phyloP scores from a whole-genome alignment of 139 green algal genomes.

The Marvania coccoides region DNA sequence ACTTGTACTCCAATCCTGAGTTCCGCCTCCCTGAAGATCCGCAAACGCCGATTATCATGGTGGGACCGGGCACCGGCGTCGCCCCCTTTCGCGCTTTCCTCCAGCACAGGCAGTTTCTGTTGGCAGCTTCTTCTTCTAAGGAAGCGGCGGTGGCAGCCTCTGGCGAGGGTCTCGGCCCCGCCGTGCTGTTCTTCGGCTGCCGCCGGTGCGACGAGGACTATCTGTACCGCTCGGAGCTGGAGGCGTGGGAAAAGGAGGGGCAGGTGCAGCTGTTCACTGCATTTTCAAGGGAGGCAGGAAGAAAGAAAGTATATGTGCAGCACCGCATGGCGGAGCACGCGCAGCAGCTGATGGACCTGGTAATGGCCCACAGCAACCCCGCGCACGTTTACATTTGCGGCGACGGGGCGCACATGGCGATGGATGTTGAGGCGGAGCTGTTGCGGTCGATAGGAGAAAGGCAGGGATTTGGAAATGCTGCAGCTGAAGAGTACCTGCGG shows the following conservation, averaged over 20 bases:
- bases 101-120: not conserved
- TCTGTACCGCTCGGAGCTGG: constrained; percentile 64
- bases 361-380: constrained; percentile 51
- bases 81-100: constrained; percentile 83
- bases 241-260: constrained; percentile 51
- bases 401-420: constrained; percentile 74
- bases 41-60: constrained; percentile 80
- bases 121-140: not conserved
- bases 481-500: constrained; percentile 48
- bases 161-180: constrained; percentile 3
- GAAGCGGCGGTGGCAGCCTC: not conserved
- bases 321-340: constrained; percentile 61
- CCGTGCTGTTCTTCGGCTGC: constrained; percentile 83
- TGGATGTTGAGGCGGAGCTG: constrained; percentile 43
- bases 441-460: constrained; percentile 33
- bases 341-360: constrained; percentile 59
- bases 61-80: constrained; percentile 84
- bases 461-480: not conserved
- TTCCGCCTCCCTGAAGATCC: constrained; percentile 64
- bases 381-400: constrained; percentile 89
- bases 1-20: constrained; percentile 77
- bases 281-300: constrained; percentile 70
- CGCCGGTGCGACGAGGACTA: constrained; percentile 74
- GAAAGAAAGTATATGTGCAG: constrained; percentile 97
- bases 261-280: constrained; percentile 63